Conservation (phyloP, 768 basidiomycete species). For the Amanita molliuscula region DNA sequence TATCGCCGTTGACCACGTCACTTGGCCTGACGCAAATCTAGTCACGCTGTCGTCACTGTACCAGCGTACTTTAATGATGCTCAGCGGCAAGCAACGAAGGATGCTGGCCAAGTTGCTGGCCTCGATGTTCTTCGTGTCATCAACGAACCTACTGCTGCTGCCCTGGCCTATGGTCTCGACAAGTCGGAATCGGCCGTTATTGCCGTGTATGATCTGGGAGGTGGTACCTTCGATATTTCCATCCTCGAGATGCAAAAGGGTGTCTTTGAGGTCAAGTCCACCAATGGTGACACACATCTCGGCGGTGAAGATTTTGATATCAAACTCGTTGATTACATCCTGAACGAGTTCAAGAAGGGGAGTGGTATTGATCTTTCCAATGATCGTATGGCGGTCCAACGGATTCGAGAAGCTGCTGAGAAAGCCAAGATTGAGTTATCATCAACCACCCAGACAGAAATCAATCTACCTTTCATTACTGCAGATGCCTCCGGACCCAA, state of each 20-base stretch:
- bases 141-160: slow-evolving; percentile 98
- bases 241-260: slow-evolving; percentile 99
- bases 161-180: slow-evolving; percentile 96
- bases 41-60: slow-evolving; percentile 87
- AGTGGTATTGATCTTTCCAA: slow-evolving; percentile 67
- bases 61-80: slow-evolving; percentile 99
- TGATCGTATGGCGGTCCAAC: slow-evolving; percentile 96
- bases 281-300: slow-evolving; percentile 97
- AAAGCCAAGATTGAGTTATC: slow-evolving; percentile 99
- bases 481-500: slow-evolving; percentile 92
- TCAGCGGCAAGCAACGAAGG: slow-evolving; percentile 97
- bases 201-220: slow-evolving; percentile 97
- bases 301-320: slow-evolving; percentile 97
- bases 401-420: slow-evolving; percentile 98
- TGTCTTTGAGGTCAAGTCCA: slow-evolving; percentile 99
- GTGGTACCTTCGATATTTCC: slow-evolving; percentile 99
- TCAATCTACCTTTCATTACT: slow-evolving; percentile 97
- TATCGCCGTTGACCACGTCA: not conserved
- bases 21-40: slow-evolving; percentile 17
- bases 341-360: slow-evolving; percentile 93
- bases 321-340: slow-evolving; percentile 72
- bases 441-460: slow-evolving; percentile 89
- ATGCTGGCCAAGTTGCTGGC: slow-evolving; percentile 96
- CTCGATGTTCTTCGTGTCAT: slow-evolving; percentile 97
- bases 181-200: slow-evolving; percentile 77